phyloP scores from a whole-genome alignment of 2,329 filamentous ascomycete species.

The Penicillium sclerotiorum region DNA sequence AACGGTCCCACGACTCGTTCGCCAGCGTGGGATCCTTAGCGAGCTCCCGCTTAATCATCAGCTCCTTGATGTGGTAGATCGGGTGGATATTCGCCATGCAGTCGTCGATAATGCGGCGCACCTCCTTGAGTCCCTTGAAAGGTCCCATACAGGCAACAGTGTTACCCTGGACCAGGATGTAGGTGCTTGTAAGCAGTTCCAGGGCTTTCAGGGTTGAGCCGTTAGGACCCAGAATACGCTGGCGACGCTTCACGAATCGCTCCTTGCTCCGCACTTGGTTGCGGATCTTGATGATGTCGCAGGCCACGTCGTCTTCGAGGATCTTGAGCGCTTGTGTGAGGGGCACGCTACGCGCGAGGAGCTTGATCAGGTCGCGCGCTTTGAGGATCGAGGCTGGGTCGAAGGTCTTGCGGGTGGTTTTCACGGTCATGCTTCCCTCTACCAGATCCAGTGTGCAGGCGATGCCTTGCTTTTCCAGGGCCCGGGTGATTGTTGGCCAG shows the following conservation, averaged over 20 bases:
- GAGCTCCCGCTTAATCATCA: constrained; percentile 92
- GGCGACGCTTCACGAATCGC: constrained; percentile 89
- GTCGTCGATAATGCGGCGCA: constrained; percentile 85
- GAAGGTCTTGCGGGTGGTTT: constrained; percentile 87
- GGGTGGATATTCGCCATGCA: constrained; percentile 95
- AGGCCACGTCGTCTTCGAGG: constrained; percentile 85
- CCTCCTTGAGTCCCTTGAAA: constrained; percentile 90
- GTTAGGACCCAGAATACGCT: constrained; percentile 87
- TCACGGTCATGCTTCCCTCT: constrained; percentile 94
- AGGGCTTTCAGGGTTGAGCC: constrained; percentile 93
- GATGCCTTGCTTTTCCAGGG: constrained; percentile 84
- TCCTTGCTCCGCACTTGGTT: constrained; percentile 91
- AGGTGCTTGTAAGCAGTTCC: constrained; percentile 86
- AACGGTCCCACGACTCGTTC: constrained; percentile 91
- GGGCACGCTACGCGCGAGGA: constrained; percentile 87
- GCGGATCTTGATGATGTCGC: constrained; percentile 95
- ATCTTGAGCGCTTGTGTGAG: constrained; percentile 74
- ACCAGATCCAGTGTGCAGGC: constrained; percentile 92
- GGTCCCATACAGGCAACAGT: constrained; percentile 90
- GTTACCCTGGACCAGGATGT: constrained; percentile 95
- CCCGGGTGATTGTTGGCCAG: constrained; percentile 87
- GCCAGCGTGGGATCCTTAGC: constrained; percentile 85
- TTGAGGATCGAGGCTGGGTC: constrained; percentile 94
- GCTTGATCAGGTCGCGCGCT: constrained; percentile 89
- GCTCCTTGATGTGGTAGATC: constrained; percentile 90